Base-by-base conservation (phyloP, 2,329 filamentous ascomycete genomes). In the Trichoderma koningiopsis region DNA sequence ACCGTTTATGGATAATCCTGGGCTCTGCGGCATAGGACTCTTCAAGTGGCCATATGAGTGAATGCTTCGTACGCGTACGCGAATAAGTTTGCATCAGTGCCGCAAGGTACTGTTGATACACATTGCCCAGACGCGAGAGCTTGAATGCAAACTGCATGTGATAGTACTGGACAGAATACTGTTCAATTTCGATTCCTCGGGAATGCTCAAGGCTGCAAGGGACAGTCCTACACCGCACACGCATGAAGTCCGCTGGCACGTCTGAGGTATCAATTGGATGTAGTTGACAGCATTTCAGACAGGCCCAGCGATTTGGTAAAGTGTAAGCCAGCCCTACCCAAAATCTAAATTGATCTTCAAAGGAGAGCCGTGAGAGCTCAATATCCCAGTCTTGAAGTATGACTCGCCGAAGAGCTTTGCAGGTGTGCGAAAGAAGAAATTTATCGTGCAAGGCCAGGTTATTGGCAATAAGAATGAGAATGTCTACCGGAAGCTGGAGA, bases 401-500 rank as follows among this genome's bases (percentile, higher is more conserved):
- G 35, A 64, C 27, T 37, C n/a, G 49, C 19, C 53, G 63, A 11
- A 66, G 8, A 4, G 63, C 55, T 49, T 27, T 57, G n/a, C 63
- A 66, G 63, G 33, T 66, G 5, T 66, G 63, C n/a, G 63, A 66
- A 37, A 66, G 53, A 16, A 37, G 53, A 7, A 66, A 27, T 57
- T 35, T 66, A 58, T 66, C 63, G 14, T 57, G 53, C 4, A 66
- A 35, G 2, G 27, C 5, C 29, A 66, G 27, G 6, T 58, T 24
- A 4, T 66, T 27, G 6, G n/a, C 35, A 22, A 66, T 58, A 19
- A 66, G 63, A 58, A 58, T 13, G 10, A 58, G 35, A 33, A 58
- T 57, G 11, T 58, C 63, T 24, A 33, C n/a, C 16, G 53, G 63
- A 57, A 66, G 37, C 29, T 66, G 52, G 33, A 64, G 61, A 37